Evolutionary conservation across 148 eudicot species (phyloP).

Genomic region (Rhododendron ovatum): DNA sequence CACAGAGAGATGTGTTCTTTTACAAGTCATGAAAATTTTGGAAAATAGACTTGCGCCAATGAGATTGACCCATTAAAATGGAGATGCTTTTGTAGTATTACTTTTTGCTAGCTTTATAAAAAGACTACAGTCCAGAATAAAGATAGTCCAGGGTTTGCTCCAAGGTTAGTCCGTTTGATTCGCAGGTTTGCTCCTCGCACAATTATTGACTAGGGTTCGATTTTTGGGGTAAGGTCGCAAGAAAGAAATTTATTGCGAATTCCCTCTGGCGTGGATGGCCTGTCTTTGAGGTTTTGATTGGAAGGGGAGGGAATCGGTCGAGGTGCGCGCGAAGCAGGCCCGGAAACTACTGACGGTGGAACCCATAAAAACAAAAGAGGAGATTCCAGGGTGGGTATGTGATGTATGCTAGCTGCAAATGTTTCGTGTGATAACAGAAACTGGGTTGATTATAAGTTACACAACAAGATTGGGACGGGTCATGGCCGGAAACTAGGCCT

Average conservation of each 20-base stretch:
- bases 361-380: background rate
- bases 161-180: too few relatives aligned
- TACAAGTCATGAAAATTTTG: background rate
- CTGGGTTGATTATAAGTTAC: background rate
- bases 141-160: background rate
- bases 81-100: background rate
- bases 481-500: background rate
- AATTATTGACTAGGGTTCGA: too few relatives aligned
- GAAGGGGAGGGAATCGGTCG: too few relatives aligned
- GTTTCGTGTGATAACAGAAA: background rate
- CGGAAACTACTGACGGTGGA: too few relatives aligned
- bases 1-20: background rate
- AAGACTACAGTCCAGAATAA: background rate
- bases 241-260: too few relatives aligned
- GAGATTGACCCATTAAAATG: background rate
- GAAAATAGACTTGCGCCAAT: background rate
- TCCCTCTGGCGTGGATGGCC: too few relatives aligned
- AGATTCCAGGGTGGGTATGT: background rate
- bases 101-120: background rate
- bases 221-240: too few relatives aligned
- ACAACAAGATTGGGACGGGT: background rate
- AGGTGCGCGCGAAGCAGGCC: too few relatives aligned
- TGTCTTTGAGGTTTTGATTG: too few relatives aligned
- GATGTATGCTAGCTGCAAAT: background rate
- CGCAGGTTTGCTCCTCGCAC: too few relatives aligned